A percentile compares a stretch with the other conserved stretches of the same genome.
These are phyloP conservation scores for Leptodermis oblonga DNA, from an alignment of 257 asterid genomes.

Conservation along the genomic window DNA sequence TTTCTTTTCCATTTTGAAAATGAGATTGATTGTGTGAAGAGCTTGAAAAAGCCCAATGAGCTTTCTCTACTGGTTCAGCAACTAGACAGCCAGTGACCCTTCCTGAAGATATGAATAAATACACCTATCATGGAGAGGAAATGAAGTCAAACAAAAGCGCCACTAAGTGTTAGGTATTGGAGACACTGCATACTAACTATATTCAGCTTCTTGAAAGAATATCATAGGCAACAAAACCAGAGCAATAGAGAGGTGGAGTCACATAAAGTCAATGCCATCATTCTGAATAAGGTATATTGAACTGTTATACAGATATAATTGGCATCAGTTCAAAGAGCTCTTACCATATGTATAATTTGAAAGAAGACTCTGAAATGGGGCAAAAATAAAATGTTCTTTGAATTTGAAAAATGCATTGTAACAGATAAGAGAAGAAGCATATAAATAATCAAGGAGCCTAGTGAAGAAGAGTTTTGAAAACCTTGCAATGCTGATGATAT, in stretches of 20 bases:
- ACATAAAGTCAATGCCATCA: neutral
- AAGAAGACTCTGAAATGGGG: neutral
- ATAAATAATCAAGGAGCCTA: constrained; percentile 1
- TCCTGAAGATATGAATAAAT: constrained; percentile 55
- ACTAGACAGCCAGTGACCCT: constrained; percentile 67
- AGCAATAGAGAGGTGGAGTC: neutral
- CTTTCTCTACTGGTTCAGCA: constrained; percentile 56
- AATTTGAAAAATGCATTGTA: too few relatives aligned
- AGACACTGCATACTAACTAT: neutral
- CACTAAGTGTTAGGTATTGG: neutral
- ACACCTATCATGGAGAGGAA: constrained; percentile 45
- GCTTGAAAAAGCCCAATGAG: constrained; percentile 45
- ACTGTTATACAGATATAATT: neutral
- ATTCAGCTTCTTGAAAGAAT: neutral
- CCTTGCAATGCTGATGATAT: constrained; percentile 58
- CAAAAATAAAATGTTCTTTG: neutral
- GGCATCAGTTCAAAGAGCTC: neutral
- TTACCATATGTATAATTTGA: neutral
- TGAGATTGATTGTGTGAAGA: constrained; percentile 18
- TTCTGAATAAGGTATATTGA: neutral
- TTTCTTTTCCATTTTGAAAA: constrained; percentile 25
- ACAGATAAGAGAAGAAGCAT: neutral
- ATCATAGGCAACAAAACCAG: neutral
- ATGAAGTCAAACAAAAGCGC: constrained; percentile 1
- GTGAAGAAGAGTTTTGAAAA: neutral